Percentiles rank a stretch among this genome's conserved stretches.
Evolutionary conservation across 2,329 filamentous ascomycete genomes (phyloP).

Genomic region (Clonostachys sp.): DNA sequence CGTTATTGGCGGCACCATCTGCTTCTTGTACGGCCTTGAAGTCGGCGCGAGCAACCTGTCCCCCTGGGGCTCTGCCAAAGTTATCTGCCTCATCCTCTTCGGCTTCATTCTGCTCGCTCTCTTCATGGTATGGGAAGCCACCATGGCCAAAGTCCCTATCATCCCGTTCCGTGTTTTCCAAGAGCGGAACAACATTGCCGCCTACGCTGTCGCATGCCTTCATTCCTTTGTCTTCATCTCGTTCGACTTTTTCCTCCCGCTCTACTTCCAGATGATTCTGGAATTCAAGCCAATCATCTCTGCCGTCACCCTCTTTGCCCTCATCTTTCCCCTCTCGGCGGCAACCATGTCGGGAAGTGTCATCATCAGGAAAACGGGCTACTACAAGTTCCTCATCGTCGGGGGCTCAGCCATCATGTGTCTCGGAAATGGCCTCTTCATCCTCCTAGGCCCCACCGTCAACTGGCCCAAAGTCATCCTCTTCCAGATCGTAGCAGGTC

Average conservation of each 20-base stretch:
- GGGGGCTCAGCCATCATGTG: conserved; percentile 53
- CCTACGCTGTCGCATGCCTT: conserved; percentile 23
- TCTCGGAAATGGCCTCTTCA: conserved; percentile 60
- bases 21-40: conserved; percentile 56
- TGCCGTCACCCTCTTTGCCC: conserved; percentile 43
- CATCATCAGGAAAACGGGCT: conserved; percentile 58
- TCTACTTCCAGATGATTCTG: conserved; percentile 55
- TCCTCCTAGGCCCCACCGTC: conserved; percentile 52
- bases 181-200: conserved; percentile 41
- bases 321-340: conserved; percentile 25
- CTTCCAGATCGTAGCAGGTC: conserved; percentile 58
- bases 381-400: conserved; percentile 58
- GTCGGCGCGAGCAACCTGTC: conserved; percentile 46
- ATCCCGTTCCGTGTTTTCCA: conserved; percentile 51
- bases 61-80: conserved; percentile 45
- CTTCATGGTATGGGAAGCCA: conserved; percentile 48
- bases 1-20: conserved; percentile 52
- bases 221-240: conserved; percentile 46
- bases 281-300: conserved; percentile 46
- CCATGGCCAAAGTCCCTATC: conserved; percentile 49
- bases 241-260: conserved; percentile 54
- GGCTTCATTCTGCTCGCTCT: conserved; percentile 31
- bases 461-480: conserved; percentile 53
- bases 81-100: conserved; percentile 49
- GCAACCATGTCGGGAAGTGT: conserved; percentile 58